phyloP scores from a whole-genome alignment of 176 grass and related monocot species.

The barley (Hordeum vulgare) region DNA sequence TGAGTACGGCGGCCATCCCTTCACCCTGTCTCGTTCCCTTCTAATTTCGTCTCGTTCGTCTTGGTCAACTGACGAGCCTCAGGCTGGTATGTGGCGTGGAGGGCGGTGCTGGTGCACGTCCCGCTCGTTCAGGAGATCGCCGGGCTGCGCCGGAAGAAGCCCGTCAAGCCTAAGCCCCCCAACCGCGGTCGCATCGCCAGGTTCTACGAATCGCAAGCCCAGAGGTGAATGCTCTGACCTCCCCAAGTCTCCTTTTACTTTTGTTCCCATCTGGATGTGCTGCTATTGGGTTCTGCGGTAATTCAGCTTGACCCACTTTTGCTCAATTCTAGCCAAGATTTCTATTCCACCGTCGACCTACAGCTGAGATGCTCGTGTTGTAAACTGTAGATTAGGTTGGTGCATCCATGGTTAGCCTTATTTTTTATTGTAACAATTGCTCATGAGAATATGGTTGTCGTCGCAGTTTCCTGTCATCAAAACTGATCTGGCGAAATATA shows the following conservation, averaged over 20 bases:
- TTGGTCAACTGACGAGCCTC: not conserved
- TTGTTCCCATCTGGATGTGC: not conserved
- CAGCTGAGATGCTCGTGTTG: not conserved
- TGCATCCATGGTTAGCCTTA: not conserved
- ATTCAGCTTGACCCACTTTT: not conserved
- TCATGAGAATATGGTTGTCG: not conserved
- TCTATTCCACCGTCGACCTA: not conserved
- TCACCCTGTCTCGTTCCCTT: not conserved
- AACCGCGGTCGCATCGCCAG: constrained; percentile 50
- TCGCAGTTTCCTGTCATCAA: not conserved
- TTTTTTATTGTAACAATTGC: not conserved
- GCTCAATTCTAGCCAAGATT: not conserved
- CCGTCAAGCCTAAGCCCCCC: constrained; percentile 59
- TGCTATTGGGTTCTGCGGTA: not conserved
- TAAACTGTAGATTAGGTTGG: not conserved
- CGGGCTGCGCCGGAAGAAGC: constrained; percentile 89
- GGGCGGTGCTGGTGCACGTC: constrained; percentile 88
- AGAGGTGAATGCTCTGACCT: constrained; percentile 21
- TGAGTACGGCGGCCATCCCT: constrained; percentile 39
- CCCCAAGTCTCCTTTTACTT: not conserved
- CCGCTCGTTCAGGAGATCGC: constrained; percentile 92
- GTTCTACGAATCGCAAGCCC: constrained; percentile 55
- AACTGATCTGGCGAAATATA: not conserved
- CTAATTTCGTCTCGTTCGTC: not conserved
- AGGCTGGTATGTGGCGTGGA: constrained; percentile 99